These are phyloP conservation scores for Phyllosticta capitalensis DNA, from an alignment of 2,329 filamentous ascomycete genomes.

Conservation along the genomic window DNA sequence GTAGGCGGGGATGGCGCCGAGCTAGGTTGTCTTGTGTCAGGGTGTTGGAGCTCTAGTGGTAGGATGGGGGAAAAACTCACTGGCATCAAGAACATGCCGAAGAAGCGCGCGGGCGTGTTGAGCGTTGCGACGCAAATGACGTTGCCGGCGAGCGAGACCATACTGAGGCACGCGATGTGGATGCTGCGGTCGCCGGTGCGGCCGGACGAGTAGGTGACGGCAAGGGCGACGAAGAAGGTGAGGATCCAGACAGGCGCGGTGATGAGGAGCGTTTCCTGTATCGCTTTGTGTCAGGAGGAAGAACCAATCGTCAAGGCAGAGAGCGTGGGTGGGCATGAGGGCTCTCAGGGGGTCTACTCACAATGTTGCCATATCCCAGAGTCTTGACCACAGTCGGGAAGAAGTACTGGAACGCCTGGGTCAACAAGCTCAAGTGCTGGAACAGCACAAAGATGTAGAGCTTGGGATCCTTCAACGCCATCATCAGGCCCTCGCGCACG, in stretches of 20 bases:
- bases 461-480: constrained; percentile 41
- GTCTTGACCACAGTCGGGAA: constrained; percentile 56
- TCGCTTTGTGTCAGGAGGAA: too few species aligned
- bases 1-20: constrained; percentile 20
- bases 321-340: background rate
- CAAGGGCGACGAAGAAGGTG: constrained; percentile 45
- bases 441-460: constrained; percentile 47
- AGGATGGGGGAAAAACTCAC: constrained; percentile 34
- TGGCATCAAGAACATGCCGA: constrained; percentile 54
- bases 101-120: constrained; percentile 45
- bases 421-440: constrained; percentile 43
- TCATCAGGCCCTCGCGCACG: constrained; percentile 37
- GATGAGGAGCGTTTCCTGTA: constrained; percentile 42
- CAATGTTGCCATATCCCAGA: constrained; percentile 46
- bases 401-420: constrained; percentile 54
- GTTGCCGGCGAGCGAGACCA: constrained; percentile 45
- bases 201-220: constrained; percentile 47
- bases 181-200: constrained; percentile 46
- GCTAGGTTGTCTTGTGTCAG: background rate
- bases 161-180: constrained; percentile 46
- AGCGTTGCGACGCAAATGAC: constrained; percentile 46
- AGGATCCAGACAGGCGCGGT: constrained; percentile 50
- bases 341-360: background rate
- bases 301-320: too few species aligned
- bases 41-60: background rate